Conservation (phyloP, 2,329 filamentous ascomycete species). For the Cercospora sp. region DNA sequence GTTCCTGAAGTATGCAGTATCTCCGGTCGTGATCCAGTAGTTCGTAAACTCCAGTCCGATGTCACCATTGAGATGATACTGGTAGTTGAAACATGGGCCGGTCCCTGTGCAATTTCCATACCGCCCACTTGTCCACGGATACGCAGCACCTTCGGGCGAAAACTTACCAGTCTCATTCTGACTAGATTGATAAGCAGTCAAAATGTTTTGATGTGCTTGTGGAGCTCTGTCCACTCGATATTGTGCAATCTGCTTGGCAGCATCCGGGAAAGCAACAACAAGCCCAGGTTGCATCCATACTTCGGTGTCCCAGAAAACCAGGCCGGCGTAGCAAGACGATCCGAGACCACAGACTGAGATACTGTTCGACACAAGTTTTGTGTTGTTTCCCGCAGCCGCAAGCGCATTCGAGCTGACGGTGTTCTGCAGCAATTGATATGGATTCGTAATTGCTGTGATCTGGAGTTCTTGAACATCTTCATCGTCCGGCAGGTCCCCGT, state of each 20-base stretch:
- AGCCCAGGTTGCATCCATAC: constrained; percentile 69
- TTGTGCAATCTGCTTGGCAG: constrained; percentile 63
- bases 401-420: constrained; percentile 57
- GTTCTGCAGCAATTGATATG: constrained; percentile 59
- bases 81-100: constrained; percentile 67
- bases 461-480: constrained; percentile 58
- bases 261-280: constrained; percentile 62
- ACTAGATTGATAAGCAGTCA: constrained; percentile 57
- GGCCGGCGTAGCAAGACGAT: constrained; percentile 66
- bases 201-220: constrained; percentile 62
- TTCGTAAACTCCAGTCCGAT: constrained; percentile 64
- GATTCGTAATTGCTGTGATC: constrained; percentile 56
- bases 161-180: constrained; percentile 61
- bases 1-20: constrained; percentile 56
- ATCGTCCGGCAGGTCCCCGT: constrained; percentile 59
- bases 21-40: constrained; percentile 61
- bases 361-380: constrained; percentile 60
- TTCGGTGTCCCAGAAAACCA: constrained; percentile 67
- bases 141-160: constrained; percentile 60
- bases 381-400: constrained; percentile 49
- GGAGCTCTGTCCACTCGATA: constrained; percentile 61
- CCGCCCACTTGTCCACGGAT: constrained; percentile 66
- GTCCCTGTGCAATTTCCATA: constrained; percentile 67
- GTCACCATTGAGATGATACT: constrained; percentile 71
- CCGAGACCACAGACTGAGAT: constrained; percentile 68